Percentiles rank a stretch among this genome's conserved stretches.
phyloP scores from a whole-genome alignment of 2,329 filamentous ascomycete genomes.

The Beauveria scarabaeidicola region DNA sequence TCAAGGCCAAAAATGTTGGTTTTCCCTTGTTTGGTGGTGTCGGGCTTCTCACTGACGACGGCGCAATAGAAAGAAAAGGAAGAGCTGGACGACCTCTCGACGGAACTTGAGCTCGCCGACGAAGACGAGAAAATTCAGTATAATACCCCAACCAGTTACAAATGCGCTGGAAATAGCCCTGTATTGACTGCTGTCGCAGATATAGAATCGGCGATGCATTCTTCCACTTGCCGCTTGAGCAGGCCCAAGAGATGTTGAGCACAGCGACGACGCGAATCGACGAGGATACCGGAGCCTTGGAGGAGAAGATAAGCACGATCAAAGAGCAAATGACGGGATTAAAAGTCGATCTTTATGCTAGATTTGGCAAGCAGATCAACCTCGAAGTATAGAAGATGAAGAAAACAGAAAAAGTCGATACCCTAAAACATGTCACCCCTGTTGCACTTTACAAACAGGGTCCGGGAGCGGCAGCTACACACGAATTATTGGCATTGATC shows the following conservation, averaged over 20 bases:
- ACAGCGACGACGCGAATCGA: conserved; percentile 66
- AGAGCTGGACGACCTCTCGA: conserved; percentile 86
- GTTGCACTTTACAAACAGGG: too few relatives aligned
- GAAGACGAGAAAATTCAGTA: conserved; percentile 92
- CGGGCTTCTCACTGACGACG: conserved; percentile 17
- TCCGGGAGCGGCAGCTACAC: not conserved
- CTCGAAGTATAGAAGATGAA: conserved; percentile 46
- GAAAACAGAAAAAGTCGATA: conserved; percentile 1
- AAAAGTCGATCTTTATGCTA: conserved; percentile 86
- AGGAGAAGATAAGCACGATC: conserved; percentile 65
- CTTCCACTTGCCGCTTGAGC: conserved; percentile 72
- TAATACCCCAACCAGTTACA: conserved; percentile 23
- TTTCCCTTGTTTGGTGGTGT: not conserved
- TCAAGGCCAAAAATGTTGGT: conserved; percentile 65
- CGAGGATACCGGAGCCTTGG: conserved; percentile 63
- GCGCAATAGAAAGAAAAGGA: conserved; percentile 84
- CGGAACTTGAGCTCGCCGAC: conserved; percentile 86
- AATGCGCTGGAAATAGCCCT: not conserved
- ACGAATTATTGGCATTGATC: not conserved
- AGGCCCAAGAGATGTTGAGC: conserved; percentile 79
- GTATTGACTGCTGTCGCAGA: conserved; percentile 35
- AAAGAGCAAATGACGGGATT: conserved; percentile 82
- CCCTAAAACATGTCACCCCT: not conserved
- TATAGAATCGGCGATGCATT: conserved; percentile 98
- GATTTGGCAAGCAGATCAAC: conserved; percentile 96